Evolutionary conservation across 2,329 filamentous ascomycete genomes (phyloP), one percentile per base, ranked within the genome.

Genomic region (Verticillium nonalfalfae): DNA sequence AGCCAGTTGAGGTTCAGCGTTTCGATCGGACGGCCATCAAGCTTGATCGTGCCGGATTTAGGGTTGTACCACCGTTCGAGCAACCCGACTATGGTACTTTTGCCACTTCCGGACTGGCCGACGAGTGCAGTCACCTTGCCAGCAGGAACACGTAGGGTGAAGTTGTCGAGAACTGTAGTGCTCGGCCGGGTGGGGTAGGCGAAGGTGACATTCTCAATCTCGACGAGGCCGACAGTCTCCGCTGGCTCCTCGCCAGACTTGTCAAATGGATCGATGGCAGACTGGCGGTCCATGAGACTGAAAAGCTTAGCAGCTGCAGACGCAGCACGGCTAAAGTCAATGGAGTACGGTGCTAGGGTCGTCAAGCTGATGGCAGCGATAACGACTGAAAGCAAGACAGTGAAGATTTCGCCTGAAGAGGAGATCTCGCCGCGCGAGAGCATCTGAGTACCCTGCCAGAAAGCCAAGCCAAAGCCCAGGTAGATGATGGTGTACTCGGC

Each of bases 131-230:
- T 78, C 6, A 77, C 78, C 62, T 80, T 80, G 35, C 77, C 77
- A 3, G 79, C 75, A 1, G 78, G 77, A 4, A 82, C 71, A 2
- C 71, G 66, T 0, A 82, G 69, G 2, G 71, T 74, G 35, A 82
- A 76, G 40, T 76, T 67, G 11, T 78, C 69, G 9, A 81, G 65
- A 1, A 82, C 77, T 1, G 70, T 72, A 9, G 74, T 71, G 1
- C 75, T 73, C 0, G 78, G 78, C 0, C 80, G 69, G 1, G 73
- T 75, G 0, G 79, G 79, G 63, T 83, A 82, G 1, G 74, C 68
- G 61, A 81, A 80, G 1, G 67, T 71, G n/a, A 82, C 66, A 18
- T 75, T 72, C 7, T 76, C 69, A 11, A 82, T 63, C 15, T 76
- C 69, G 3, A 82, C 69, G 3, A 69, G 62, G 4, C 75, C 75